Evolutionary conservation across 2,329 filamentous ascomycete genomes (phyloP), one percentile per base, ranked within the genome.

Genomic region (Domatiomyces catenatus): DNA sequence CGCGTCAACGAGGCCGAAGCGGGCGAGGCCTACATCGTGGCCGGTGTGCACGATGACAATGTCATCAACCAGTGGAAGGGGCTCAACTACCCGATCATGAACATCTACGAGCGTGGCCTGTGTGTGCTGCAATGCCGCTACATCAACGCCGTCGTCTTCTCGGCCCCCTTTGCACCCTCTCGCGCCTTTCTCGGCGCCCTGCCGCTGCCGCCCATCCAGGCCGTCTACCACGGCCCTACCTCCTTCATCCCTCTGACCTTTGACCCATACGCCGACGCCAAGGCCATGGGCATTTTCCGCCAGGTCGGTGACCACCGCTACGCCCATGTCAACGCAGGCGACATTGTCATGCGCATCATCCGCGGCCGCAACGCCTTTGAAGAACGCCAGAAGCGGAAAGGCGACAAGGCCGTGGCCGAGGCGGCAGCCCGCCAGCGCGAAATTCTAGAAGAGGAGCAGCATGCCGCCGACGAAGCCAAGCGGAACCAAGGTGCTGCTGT

Each of bases 11-110:
- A 82, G 56, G 72, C 76, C 0, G 76, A 79, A 55, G 64, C 70
- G 5, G 84, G 83, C 15, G 75, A 74, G 45, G 83, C 81, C 5
- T 96, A 86, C 64, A 76, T 98, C n/a, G 79, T 96, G 44, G 89
- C 87, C 2, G 92, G 92, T 47, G 82, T 98, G 20, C 92, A 98
- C 67, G 86, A 94, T 61, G 92, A 98, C 65, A 80, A 84, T 56
- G 88, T 94, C 53, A 94, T 98, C 67, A 98, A 98, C 68, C 74
- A 83, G 61, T 93, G 88, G 84, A 96, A 96, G 69, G 90, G 92
- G 36, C 76, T 95, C 61, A 98, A 98, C 70, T 98, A 95, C 64
- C 92, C 92, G 22, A 96, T 98, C 70, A 98, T 98, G 92, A 98
- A 96, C 71, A 89, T 94, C 51, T 94, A 90, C 62, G 92, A 98